Evolutionary conservation across 164 flowering plant genomes (phyloP).

Genomic region (Vitis labrusca): DNA sequence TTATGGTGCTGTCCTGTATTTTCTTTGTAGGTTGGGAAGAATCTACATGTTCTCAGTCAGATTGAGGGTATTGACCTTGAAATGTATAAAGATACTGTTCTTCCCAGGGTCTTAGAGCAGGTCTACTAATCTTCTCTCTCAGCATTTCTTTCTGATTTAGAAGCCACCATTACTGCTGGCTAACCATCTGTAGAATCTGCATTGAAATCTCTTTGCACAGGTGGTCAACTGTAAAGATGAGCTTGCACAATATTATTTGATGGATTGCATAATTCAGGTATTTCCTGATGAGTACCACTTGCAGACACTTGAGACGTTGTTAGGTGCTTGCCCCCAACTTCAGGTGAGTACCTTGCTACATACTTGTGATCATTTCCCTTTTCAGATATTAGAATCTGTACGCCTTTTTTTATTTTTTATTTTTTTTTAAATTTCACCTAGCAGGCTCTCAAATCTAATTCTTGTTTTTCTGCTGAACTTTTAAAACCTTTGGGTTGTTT

Average conservation of each 20-base stretch:
- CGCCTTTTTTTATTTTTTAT: not conserved
- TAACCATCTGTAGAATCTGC: slow-evolving; percentile 6
- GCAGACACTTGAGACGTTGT: slow-evolving; percentile 89
- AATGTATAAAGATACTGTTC: slow-evolving; percentile 87
- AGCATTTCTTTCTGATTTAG: too few species aligned
- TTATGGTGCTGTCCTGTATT: slow-evolving; percentile 3
- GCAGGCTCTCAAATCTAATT: too few species aligned
- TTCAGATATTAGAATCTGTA: too few species aligned
- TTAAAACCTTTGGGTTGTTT: too few species aligned
- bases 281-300: slow-evolving; percentile 99
- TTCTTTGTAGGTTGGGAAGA: slow-evolving; percentile 84
- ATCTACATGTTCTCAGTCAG: slow-evolving; percentile 95
- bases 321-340: slow-evolving; percentile 96
- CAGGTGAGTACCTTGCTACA: slow-evolving; percentile 51
- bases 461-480: too few species aligned
- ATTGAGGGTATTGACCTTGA: slow-evolving; percentile 98
- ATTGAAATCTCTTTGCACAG: slow-evolving; percentile 36
- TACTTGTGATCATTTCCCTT: not conserved
- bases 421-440: too few species aligned
- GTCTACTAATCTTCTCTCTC: slow-evolving; percentile 24
- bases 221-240: slow-evolving; percentile 98
- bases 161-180: not conserved
- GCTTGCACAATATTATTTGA: slow-evolving; percentile 87
- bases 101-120: slow-evolving; percentile 96
- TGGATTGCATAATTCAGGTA: slow-evolving; percentile 99